Base-by-base conservation (phyloP, 495 filamentous ascomycete genomes). In the Hapsidospora chrysogenum region DNA sequence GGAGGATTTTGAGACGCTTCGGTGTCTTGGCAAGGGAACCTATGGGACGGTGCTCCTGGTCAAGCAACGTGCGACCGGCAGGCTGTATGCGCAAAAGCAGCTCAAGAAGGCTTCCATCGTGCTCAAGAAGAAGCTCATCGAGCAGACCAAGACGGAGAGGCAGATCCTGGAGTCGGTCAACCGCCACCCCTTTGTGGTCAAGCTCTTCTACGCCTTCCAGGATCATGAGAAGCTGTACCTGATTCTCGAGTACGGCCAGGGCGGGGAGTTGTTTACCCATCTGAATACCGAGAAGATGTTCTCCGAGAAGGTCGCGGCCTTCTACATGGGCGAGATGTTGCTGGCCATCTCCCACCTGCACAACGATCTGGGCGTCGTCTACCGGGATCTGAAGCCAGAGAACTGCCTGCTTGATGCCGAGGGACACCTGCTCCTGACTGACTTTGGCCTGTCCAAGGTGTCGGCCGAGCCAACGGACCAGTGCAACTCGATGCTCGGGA, bases 251-350 rank as follows among this genome's bases (percentile, higher is more conserved):
- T 97, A 97, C 52, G 89, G 89, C n/a, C 78, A 93, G 52, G 89
- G 89, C 27, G 89, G 89, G 22, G 89, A 97, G 53, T 64, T 97
- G 10, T 97, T 97, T 53, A 75, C 74, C 11, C 85, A 95, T 44
- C 69, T 97, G 9, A 80, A 72, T 25, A 77, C 80, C 44, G 84
- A 94, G 52, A 77, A 76, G 46, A 93, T 93, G 80, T 94, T 97
- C 45, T 60, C 76, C 9, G 85, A 95, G 56, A 67, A 81, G 22
- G 76, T 74, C 2, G 81, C 84, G 0, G 80, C 85, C 9, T 97
- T 96, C 53, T 97, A 97, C 69, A 89, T 96, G 80, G 89, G 86
- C 0, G 83, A 95, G 61, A 85, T 96, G 72, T 76, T 92, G 3
- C 75, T 97, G 3, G 92, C 92, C 1, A 67, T 97, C 16, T 83